Conservation (phyloP, 306 rosid species). For the Gillenia trifoliata region DNA sequence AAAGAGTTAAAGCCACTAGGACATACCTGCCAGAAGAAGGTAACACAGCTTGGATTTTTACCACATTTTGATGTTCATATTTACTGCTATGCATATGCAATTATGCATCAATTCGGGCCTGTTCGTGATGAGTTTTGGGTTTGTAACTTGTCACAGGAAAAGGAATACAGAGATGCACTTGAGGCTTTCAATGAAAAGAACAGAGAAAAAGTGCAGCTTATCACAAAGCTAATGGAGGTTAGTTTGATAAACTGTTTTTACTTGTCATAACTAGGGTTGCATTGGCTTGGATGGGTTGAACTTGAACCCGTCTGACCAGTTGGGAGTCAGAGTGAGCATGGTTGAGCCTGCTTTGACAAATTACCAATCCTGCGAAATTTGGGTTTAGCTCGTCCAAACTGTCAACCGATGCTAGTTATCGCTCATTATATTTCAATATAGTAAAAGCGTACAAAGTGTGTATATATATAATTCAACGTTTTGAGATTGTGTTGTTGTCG, state of each 20-base stretch:
- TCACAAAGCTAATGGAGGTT: constrained; percentile 76
- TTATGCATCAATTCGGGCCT: background rate
- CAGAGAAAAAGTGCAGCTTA: constrained; percentile 84
- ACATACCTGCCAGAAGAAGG: constrained; percentile 93
- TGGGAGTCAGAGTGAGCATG: too few relatives aligned
- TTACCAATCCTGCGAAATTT: background rate
- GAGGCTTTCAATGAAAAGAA: constrained; percentile 93
- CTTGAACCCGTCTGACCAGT: background rate
- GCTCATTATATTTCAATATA: background rate
- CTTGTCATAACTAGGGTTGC: background rate
- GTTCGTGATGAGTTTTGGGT: constrained; percentile 5
- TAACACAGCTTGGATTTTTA: constrained; percentile 10
- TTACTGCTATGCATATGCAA: background rate
- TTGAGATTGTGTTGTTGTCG: background rate
- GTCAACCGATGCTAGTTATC: background rate
- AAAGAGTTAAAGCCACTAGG: constrained; percentile 98
- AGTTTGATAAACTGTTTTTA: background rate
- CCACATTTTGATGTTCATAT: background rate
- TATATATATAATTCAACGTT: background rate
- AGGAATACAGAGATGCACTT: constrained; percentile 91
- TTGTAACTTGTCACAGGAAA: constrained; percentile 50
- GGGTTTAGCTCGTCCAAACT: background rate
- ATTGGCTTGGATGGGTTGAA: background rate
- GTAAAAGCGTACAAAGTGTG: background rate
- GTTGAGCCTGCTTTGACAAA: background rate